phyloP scores from a whole-genome alignment of 1,284 basidiomycete genomes.

The Trichosporon asahii region DNA sequence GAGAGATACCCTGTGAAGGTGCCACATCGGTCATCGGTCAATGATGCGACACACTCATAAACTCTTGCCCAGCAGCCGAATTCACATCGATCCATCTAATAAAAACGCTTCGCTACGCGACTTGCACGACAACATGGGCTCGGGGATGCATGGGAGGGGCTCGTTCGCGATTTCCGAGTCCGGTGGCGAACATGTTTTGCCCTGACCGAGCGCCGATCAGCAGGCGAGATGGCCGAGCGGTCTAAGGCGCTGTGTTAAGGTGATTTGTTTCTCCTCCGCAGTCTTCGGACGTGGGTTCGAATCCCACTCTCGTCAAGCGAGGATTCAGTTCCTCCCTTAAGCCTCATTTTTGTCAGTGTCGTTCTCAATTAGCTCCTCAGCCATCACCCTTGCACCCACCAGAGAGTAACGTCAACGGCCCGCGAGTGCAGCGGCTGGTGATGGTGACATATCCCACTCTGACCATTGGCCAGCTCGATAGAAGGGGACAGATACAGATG shows the following conservation, averaged over 20 bases:
- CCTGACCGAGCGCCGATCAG: not conserved
- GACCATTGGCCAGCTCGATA: not conserved
- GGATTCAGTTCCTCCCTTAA: not conserved
- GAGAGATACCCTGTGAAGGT: too few relatives aligned
- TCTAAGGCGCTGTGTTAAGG: conserved; percentile 26
- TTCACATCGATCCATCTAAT: too few relatives aligned
- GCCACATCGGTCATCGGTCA: too few relatives aligned
- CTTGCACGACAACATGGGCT: too few relatives aligned
- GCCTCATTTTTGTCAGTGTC: not conserved
- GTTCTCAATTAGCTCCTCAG: too few relatives aligned
- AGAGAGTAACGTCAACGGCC: too few relatives aligned
- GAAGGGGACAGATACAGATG: not conserved
- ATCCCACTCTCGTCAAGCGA: conserved; percentile 1
- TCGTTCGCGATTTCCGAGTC: not conserved
- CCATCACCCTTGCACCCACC: too few relatives aligned
- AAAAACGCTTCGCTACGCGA: too few relatives aligned
- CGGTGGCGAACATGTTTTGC: not conserved
- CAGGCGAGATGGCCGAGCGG: conserved; percentile 21
- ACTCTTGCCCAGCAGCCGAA: too few relatives aligned
- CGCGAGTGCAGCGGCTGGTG: too few relatives aligned
- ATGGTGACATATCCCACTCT: not conserved
- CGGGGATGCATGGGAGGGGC: not conserved
- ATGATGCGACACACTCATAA: too few relatives aligned
- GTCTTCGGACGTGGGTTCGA: conserved; percentile 2
- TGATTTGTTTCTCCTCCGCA: not conserved